Base-by-base conservation (phyloP, 192 early-diverging fungal genomes). In the Entomortierella lignicola region DNA sequence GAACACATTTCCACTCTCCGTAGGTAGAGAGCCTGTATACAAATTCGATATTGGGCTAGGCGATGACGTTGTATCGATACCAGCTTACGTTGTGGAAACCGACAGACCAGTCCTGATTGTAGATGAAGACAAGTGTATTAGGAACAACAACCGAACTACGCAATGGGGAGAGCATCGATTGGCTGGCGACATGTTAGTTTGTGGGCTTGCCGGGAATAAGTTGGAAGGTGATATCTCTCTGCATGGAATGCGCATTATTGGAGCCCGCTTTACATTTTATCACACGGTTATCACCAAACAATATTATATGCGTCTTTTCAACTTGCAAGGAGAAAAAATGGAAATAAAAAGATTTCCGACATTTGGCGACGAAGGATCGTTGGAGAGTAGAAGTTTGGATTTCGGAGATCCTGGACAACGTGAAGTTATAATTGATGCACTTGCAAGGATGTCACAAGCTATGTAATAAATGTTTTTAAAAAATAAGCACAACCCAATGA, bases 211-310 rank as follows among this genome's bases (percentile, higher is more conserved):
- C 6, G 23, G 50, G n/a, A 51, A 23, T 23, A 51, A 51, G 23
- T 23, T 51, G 20, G 15, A 51, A 23, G 50, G 50, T 18, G 23
- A 51, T 51, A 51, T 51, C 8, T 51, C 50, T 51, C 7, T 55
- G 4, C 17, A 55, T 25, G 54, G 54, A 15, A 55, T 55, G 54
- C 54, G 54, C 54, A 26, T 55, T 18, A 55, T 55, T 15, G 54
- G 54, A 55, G 27, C 54, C 4, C 21, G 29, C 12, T 55, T 55
- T 18, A 55, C 54, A 30, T 55, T 55, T 30, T 55, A 30, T 26
- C 54, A 55, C 25, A 30, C 29, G 12, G 54, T 58, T 25, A 58
- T 58, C 12, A 31, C 56, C 15, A 32, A 58, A n/a, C 18, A 32
- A 30, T 58, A 58, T 39, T 58, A 58, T 30, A n/a, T n/a, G n/a